Base-by-base conservation (phyloP, 176 grass and related monocot genomes). In the Chloris gayana region DNA sequence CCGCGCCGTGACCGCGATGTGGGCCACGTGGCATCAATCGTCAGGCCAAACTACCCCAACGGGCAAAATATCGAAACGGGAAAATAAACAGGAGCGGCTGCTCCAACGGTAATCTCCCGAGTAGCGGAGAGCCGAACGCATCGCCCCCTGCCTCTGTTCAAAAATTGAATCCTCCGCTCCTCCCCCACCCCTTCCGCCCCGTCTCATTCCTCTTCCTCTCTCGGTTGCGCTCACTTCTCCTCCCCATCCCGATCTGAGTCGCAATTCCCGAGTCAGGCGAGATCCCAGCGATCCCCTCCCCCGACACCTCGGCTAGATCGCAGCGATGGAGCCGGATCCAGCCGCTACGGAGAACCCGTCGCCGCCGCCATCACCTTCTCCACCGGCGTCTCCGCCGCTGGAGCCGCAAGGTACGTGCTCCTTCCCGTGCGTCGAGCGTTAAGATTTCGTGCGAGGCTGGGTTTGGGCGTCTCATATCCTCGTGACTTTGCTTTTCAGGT, bases 241-340 rank as follows among this genome's bases (percentile, higher is more conserved):
- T 31, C 58, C 59, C 7, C 0, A 4, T 33, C 59, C 26, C 27
- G 13, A 66, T 2, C 3, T 41, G n/a, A n/a, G n/a, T n/a, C 2
- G 18, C 60, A 25, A 47, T 33, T 44, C 41, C 21, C 39, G 25
- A 44, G 21, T 2, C 1, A 27, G 42, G 61, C 57, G 9, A 49
- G 60, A 30, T 15, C 26, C 74, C 58, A 21, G 74, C 24, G 58
- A 46, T 12, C 61, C 13, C 24, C 7, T 29, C 61, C 33, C 33
- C 69, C 14, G 21, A 6, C 33, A n/a, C 33, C 63, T 14, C 58
- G 3, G 10, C 26, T 61, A 75, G 70, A 61, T 81, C 62, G 41
- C 37, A n/a, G 78, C 37, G 22, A 87, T 87, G 85, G 80, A 78
- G 53, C n/a, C 68, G 46, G 80, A 83, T 83, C 80, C 68, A 26